Base-by-base conservation (phyloP, 2,329 filamentous ascomycete genomes). In the Alternaria metachromatica region DNA sequence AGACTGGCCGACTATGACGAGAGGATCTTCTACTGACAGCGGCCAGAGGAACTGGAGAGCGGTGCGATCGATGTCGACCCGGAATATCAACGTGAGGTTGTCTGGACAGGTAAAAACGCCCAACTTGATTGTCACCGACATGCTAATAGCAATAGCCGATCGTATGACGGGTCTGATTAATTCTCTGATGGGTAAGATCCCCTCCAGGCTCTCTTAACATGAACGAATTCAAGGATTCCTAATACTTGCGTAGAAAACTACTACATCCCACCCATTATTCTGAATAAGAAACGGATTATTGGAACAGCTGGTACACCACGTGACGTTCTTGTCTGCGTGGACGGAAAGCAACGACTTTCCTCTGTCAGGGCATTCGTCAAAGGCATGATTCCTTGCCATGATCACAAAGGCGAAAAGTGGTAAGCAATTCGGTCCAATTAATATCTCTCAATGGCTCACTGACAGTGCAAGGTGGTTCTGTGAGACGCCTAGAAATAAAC, bases 251-350 rank as follows among this genome's bases (percentile, higher is more conserved):
- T n/a, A 77, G 77, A 81, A 30, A 79, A 80, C 18, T 80, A 70
- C 58, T 84, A 81, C 53, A 80, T 85, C 26, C 83, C 84, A 12
- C 83, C 83, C 3, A 80, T 85, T 7, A 84, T 85, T 46, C 81
- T 85, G 58, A 84, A 84, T 65, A 75, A 76, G 46, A 72, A 76
- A 50, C 58, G 64, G 48, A 53, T 60, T 26, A 15, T 28, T 28
- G 43, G 30, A 6, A 59, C 60, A 25, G 60, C 70, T 51, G 69
- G 60, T 48, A 65, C 63, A 26, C 49, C 65, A 18, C 67, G 63
- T 30, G 70, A 73, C 53, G 58, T 43, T n/a, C 53, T 58, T 28
- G 60, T 68, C 10, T 68, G 63, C 25, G 63, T 68, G 5, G 65
- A 66, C 37, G 84, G 84, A 5, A 85, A 85, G 69, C 83, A 85